These are phyloP conservation scores for Lentinula sp. DNA, from an alignment of 768 basidiomycete species.

Conservation along the genomic window DNA sequence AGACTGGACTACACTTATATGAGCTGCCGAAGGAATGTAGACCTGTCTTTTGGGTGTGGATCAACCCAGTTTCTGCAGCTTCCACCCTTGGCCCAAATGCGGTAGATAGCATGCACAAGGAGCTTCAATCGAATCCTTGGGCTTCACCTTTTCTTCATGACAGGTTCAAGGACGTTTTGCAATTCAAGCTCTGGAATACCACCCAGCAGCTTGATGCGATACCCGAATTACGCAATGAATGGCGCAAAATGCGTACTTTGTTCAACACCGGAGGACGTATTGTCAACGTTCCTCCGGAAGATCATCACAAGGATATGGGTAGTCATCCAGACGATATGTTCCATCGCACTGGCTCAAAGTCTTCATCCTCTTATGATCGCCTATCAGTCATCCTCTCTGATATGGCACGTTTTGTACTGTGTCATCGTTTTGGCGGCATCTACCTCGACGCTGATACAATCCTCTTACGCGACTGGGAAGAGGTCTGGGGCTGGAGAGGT, in stretches of 20 bases:
- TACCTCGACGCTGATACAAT: slow-evolving; percentile 98
- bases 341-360: slow-evolving; percentile 79
- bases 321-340: slow-evolving; percentile 32
- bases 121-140: slow-evolving; percentile 96
- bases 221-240: slow-evolving; percentile 81
- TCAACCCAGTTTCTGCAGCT: slow-evolving; percentile 90
- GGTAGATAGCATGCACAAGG: slow-evolving; percentile 81
- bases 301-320: slow-evolving; percentile 15
- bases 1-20: slow-evolving; percentile 72
- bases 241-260: slow-evolving; percentile 66
- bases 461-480: slow-evolving; percentile 96
- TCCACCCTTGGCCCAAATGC: slow-evolving; percentile 75
- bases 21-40: slow-evolving; percentile 54
- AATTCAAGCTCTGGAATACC: slow-evolving; percentile 95
- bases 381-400: slow-evolving; percentile 73
- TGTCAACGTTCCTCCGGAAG: slow-evolving; percentile 51
- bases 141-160: slow-evolving; percentile 85
- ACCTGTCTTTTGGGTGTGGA: slow-evolving; percentile 96
- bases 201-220: slow-evolving; percentile 90
- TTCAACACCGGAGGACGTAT: slow-evolving; percentile 87
- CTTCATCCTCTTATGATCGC: slow-evolving; percentile 62
- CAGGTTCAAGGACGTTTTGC: slow-evolving; percentile 74
- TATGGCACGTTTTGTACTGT: slow-evolving; percentile 96
- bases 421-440: slow-evolving; percentile 92
- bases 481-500: slow-evolving; percentile 94